A percentile compares a stretch with the other conserved stretches of the same genome.
Conservation (phyloP, 805 yeast genomes). For the Saturnispora dispora region DNA sequence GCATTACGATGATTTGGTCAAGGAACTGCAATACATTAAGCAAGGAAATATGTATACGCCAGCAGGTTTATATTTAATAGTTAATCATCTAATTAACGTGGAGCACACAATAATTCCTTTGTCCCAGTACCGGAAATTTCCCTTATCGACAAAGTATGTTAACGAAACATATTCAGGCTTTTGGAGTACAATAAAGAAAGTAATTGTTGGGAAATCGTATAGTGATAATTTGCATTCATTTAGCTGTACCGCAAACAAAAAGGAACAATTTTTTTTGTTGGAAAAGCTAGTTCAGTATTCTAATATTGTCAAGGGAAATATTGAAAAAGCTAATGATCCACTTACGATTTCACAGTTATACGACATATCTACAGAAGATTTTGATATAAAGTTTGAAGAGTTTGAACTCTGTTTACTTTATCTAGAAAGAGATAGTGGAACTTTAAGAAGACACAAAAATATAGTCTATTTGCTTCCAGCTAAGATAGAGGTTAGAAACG, state of each 20-base stretch:
- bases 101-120: slow-evolving; percentile 19
- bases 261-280: slow-evolving; percentile 16
- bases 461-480: neutral
- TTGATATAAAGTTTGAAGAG: slow-evolving; percentile 14
- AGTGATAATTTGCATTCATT: slow-evolving; percentile 11
- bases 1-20: slow-evolving; percentile 14
- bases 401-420: slow-evolving; percentile 18
- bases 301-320: neutral
- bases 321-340: slow-evolving; percentile 9
- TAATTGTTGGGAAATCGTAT: neutral
- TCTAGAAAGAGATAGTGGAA: slow-evolving; percentile 15
- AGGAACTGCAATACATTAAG: slow-evolving; percentile 10
- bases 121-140: slow-evolving; percentile 11
- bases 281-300: slow-evolving; percentile 14
- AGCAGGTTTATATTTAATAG: slow-evolving; percentile 20
- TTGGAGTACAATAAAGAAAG: slow-evolving; percentile 7
- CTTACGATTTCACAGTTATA: slow-evolving; percentile 13
- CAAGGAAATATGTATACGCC: slow-evolving; percentile 14
- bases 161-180: neutral
- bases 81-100: slow-evolving; percentile 18
- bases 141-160: slow-evolving; percentile 2
- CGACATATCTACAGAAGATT: slow-evolving; percentile 4
- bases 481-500: neutral
- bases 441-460: neutral
- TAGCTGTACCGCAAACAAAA: slow-evolving; percentile 6